Base-by-base conservation (phyloP, 352 stramenopile species). In the Globisporangium nunn region DNA sequence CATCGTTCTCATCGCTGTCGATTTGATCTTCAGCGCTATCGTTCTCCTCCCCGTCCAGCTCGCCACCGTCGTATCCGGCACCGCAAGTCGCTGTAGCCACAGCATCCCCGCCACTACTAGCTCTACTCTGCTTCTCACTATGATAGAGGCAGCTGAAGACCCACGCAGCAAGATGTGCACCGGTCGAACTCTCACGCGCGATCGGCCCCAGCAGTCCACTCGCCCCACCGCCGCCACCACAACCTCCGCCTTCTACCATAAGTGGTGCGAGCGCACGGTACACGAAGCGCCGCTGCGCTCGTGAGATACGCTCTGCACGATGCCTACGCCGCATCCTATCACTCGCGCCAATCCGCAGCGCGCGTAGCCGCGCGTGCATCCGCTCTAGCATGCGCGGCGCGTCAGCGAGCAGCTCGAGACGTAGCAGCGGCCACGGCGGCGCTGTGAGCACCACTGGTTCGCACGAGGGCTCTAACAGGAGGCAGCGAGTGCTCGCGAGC, bases 361-460 rank as follows among this genome's bases (percentile, higher is more conserved):
- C 60, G 15, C 55, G 61, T 2, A 74, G 60, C n/a, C 71, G 70
- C 50, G 71, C 82, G 31, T 58, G 48, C 28, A 87, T 61, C 40
- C 76, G 80, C 31, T 50, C 41, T 62, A 68, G 78, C 2, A 84
- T 61, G 23, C 46, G 40, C 2, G 52, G 30, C 6, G 68, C 52
- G 11, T 73, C 53, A 6, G 68, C 53, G 6, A 86, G 61, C 23
- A 89, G 8, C 48, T 86, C 69, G 40, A 89, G 67, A 28, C 79
- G 64, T 46, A 89, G 52, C n/a, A 86, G 31, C 11, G 69, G 18
- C 79, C 79, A 89, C 15, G 68, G 67, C 15, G 55, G 35, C 11
- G 82, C 64, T n/a, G 70, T 51, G 8, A 72, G 63, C 5, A 18
- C 49, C 4, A 43, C 17, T 6, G 65, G 43, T 2, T 35, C 14